Percentiles rank a stretch among this genome's conserved stretches.
phyloP scores from a whole-genome alignment of 345 rosid species.

The Rhodamnia argentea region DNA sequence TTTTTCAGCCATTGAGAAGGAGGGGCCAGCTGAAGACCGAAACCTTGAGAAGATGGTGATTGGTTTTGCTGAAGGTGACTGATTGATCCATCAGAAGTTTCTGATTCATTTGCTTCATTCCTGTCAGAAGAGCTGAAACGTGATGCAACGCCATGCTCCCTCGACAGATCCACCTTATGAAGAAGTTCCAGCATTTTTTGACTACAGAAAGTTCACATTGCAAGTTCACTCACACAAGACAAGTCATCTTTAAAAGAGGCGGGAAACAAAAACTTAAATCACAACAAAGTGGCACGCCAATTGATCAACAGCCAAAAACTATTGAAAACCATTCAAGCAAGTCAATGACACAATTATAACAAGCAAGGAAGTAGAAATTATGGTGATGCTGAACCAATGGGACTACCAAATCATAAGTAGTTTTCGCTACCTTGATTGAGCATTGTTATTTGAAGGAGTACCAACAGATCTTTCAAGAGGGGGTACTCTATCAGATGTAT shows the following conservation, averaged over 20 bases:
- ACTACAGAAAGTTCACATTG: slow-evolving; percentile 24
- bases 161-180: slow-evolving; percentile 71
- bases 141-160: slow-evolving; percentile 30
- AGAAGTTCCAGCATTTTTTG: slow-evolving; percentile 90
- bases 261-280: background rate
- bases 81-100: slow-evolving; percentile 42
- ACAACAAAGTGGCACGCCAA: background rate
- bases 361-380: background rate
- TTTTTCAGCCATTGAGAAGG: slow-evolving; percentile 54
- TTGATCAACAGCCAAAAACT: background rate
- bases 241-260: background rate
- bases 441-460: slow-evolving; percentile 24
- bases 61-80: slow-evolving; percentile 43
- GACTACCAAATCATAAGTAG: background rate
- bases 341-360: background rate
- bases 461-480: slow-evolving; percentile 29
- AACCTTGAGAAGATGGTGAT: slow-evolving; percentile 59
- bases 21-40: slow-evolving; percentile 71
- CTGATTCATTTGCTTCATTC: slow-evolving; percentile 34
- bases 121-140: slow-evolving; percentile 32
- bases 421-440: slow-evolving; percentile 44
- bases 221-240: background rate
- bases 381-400: background rate
- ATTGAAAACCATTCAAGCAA: background rate
- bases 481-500: slow-evolving; percentile 26